Evolutionary conservation across 2,329 filamentous ascomycete species (phyloP), one percentile per base, ranked within the genome.

Genomic region (Fusarium protoensiforme): DNA sequence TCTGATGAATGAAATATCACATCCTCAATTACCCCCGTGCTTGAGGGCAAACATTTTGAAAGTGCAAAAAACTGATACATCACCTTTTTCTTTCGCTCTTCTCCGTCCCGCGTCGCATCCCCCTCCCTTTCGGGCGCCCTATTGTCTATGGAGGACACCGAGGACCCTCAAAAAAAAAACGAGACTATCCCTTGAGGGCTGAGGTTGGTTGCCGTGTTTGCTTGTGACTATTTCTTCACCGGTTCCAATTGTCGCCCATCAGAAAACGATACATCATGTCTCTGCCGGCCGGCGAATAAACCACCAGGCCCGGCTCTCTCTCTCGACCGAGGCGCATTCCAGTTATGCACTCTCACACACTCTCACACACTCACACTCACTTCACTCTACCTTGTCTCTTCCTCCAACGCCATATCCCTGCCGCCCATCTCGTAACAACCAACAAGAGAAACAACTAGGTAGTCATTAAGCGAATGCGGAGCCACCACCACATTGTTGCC

Each of bases 241-340:
- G 67, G 62, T 41, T 48, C 54, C 70, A 51, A 48, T 59, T 46
- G 38, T 41, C 51, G 16, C 54, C 51, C 22, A 36, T 64, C 29
- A 59, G 38, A 73, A 73, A 68, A 63, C 73, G 71, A 73, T 71
- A 46, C 22, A 68, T 73, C 70, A 73, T 58, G 46, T 73, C 46
- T 61, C 18, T 22, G 35, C 59, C 10, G 10, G 39, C 66, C 73
- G 13, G 62, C 67, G 56, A 73, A 68, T 59, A 61, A 29, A 43
- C 41, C 57, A 53, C 31, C 38, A 61, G 35, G 22, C 69, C 27
- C 27, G 46, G 46, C 27, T 64, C 56, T 61, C 29, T 13, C n/a
- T 69, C 58, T 31, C 18, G 24, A 29, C 24, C 31, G 29, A 22
- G 14, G n/a, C 61, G 61, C 41, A 54, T 61, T 61, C 61, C 56